A percentile compares a stretch with the other conserved stretches of the same genome.
Evolutionary conservation across 1,284 basidiomycete species (phyloP).

Genomic region (Meira miltonrushii): DNA sequence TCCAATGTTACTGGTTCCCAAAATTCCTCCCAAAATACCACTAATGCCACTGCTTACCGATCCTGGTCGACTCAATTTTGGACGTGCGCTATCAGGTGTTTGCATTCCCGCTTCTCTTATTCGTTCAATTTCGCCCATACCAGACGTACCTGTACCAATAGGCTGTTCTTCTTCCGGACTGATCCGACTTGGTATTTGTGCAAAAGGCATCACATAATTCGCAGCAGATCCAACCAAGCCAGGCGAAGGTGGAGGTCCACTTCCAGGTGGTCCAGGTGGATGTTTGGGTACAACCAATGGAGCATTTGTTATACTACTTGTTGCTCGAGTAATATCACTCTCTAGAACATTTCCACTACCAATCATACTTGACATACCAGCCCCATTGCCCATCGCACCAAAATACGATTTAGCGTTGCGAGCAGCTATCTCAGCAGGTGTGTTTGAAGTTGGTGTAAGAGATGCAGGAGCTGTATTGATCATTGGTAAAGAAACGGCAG

Average conservation of each 20-base stretch:
- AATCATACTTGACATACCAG: too few relatives aligned
- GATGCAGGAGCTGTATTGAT: too few relatives aligned
- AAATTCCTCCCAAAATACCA: not conserved
- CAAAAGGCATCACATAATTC: not conserved
- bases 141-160: not conserved
- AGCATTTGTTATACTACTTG: conserved; percentile 38
- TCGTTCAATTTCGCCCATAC: too few relatives aligned
- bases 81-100: not conserved
- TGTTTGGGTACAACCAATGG: conserved; percentile 35
- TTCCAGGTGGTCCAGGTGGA: conserved; percentile 12
- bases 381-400: not conserved
- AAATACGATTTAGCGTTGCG: conserved; percentile 5
- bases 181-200: not conserved
- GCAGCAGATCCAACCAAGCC: conserved; percentile 19
- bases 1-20: not conserved
- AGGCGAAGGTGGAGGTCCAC: conserved; percentile 17
- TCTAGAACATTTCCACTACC: not conserved
- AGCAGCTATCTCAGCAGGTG: conserved; percentile 12
- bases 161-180: not conserved
- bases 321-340: conserved; percentile 4
- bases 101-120: not conserved
- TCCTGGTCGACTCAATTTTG: not conserved
- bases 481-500: conserved; percentile 16
- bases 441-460: too few relatives aligned
- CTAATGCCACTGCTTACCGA: not conserved